Evolutionary conservation across 176 grass and related monocot genomes (phyloP).

Genomic region (Thinopyrum elongatum): DNA sequence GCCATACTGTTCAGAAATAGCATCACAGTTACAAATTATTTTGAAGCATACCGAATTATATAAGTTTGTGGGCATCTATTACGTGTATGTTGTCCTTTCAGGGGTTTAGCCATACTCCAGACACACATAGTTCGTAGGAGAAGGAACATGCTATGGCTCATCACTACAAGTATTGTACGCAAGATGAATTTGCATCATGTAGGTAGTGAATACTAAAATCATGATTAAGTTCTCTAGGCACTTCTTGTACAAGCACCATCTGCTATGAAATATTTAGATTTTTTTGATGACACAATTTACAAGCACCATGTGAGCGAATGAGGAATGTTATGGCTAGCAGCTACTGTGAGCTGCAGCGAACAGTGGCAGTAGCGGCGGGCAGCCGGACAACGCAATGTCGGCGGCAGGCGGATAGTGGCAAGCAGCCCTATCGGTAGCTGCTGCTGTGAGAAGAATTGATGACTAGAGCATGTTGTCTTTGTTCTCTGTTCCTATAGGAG

Average conservation of each 20-base stretch:
- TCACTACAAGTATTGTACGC: constrained; percentile 45
- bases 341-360: too few relatives aligned
- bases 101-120: background rate
- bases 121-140: background rate
- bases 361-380: too few relatives aligned
- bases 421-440: too few relatives aligned
- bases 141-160: constrained; percentile 1
- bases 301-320: too few relatives aligned
- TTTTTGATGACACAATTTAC: too few relatives aligned
- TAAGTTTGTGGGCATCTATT: constrained; percentile 15
- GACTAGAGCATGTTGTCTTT: too few relatives aligned
- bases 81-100: background rate
- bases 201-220: constrained; percentile 23
- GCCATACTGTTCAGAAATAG: constrained; percentile 3
- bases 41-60: background rate
- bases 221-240: constrained; percentile 42
- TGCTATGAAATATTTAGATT: constrained; percentile 17
- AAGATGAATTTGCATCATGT: constrained; percentile 29
- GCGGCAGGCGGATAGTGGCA: too few relatives aligned
- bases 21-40: constrained; percentile 14
- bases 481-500: too few relatives aligned
- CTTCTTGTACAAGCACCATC: constrained; percentile 52
- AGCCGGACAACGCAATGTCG: too few relatives aligned
- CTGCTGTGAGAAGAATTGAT: too few relatives aligned
- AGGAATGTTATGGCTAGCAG: too few relatives aligned